A percentile compares a stretch with the other conserved stretches of the same genome.
phyloP scores from a whole-genome alignment of 306 rosid genomes.

The Styphnolobium japonicum region DNA sequence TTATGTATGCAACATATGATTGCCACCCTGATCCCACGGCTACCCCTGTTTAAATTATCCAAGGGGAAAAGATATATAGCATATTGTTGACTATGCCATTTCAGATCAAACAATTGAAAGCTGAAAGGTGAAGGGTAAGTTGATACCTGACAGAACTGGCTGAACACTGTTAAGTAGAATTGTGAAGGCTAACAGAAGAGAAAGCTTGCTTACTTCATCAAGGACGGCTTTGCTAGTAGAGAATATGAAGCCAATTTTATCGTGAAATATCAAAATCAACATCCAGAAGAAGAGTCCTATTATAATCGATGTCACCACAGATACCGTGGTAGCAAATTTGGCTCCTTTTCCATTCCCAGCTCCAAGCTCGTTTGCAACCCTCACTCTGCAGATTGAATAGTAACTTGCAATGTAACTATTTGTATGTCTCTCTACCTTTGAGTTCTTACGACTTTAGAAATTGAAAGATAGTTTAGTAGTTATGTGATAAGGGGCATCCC shows the following conservation, averaged over 20 bases:
- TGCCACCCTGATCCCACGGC: conserved; percentile 98
- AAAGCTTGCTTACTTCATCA: conserved; percentile 50
- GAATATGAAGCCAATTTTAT: conserved; percentile 53
- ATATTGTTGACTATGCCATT: not conserved
- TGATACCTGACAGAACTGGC: conserved; percentile 70
- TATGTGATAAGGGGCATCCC: not conserved
- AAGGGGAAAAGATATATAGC: not conserved
- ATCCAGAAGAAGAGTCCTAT: conserved; percentile 68
- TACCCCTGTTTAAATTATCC: conserved; percentile 47
- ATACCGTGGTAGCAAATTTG: conserved; percentile 63
- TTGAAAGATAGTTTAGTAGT: not conserved
- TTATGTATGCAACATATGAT: conserved; percentile 77
- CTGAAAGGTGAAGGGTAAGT: not conserved
- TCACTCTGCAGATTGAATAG: conserved; percentile 48
- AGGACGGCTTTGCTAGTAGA: conserved; percentile 55
- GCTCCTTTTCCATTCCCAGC: conserved; percentile 84
- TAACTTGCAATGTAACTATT: not conserved
- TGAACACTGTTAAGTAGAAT: conserved; percentile 78
- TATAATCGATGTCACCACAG: conserved; percentile 53
- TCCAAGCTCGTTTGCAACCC: conserved; percentile 89
- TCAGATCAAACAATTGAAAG: not conserved
- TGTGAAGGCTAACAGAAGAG: conserved; percentile 66
- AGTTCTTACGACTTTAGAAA: not conserved
- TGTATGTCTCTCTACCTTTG: not conserved
- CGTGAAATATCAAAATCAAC: conserved; percentile 47